Percentiles rank a stretch among this genome's conserved stretches.
Evolutionary conservation across 495 filamentous ascomycete species (phyloP).

Genomic region (Margaritispora aquatica): DNA sequence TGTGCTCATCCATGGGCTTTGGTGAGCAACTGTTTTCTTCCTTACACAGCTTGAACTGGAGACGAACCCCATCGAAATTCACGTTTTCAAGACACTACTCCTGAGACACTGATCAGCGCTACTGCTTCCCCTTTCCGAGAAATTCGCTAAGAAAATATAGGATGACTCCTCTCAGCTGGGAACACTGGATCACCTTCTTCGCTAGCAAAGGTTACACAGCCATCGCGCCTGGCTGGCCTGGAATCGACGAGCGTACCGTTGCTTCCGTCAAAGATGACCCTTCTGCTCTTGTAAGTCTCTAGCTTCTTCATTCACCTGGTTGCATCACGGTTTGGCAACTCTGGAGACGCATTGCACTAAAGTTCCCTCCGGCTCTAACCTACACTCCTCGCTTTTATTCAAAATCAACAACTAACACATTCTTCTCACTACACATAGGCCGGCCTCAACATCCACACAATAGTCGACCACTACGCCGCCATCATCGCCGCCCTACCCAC

Average conservation of each 20-base stretch:
- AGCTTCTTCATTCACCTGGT: no score
- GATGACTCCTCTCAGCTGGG: conserved; percentile 22
- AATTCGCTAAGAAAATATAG: no score
- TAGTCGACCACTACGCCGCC: conserved; percentile 15
- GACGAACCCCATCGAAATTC: no score
- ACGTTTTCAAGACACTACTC: no score
- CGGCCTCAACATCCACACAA: conserved; percentile 11
- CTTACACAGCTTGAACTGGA: neutral
- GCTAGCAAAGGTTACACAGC: conserved; percentile 12
- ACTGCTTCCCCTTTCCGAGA: no score
- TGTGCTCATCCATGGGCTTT: conserved; percentile 22
- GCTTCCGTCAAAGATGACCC: conserved; percentile 15
- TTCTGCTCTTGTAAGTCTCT: conserved; percentile 5
- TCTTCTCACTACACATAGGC: no score
- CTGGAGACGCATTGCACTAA: no score
- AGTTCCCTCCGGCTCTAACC: no score
- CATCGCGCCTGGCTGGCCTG: conserved; percentile 22
- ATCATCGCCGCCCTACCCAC: conserved; percentile 13
- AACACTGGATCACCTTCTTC: conserved; percentile 19
- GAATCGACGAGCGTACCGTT: conserved; percentile 12
- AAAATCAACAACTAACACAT: no score
- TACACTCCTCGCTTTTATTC: no score
- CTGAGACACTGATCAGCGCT: no score
- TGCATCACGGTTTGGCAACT: no score
- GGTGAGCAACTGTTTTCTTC: neutral